These are phyloP conservation scores for Xylaria sp. DNA, from an alignment of 2,329 filamentous ascomycete genomes.

Conservation along the genomic window DNA sequence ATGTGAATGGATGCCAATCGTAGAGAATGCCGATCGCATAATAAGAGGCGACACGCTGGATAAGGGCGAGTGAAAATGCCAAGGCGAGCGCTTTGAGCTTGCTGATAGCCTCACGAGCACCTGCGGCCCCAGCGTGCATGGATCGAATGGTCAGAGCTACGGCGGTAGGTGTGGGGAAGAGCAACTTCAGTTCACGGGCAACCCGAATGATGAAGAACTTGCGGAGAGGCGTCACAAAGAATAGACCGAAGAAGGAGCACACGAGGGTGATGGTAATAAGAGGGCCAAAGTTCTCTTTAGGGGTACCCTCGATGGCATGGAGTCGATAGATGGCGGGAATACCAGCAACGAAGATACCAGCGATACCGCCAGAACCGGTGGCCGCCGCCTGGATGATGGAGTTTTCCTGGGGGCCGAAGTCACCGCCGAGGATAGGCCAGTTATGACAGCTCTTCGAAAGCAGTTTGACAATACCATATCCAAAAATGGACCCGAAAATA, in stretches of 20 bases:
- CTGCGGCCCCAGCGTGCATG: conserved; percentile 66
- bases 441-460: conserved; percentile 55
- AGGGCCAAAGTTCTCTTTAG: conserved; percentile 64
- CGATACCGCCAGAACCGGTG: conserved; percentile 64
- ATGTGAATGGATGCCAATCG: conserved; percentile 65
- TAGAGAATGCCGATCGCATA: conserved; percentile 68
- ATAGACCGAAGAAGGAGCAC: conserved; percentile 71
- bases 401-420: conserved; percentile 68
- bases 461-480: conserved; percentile 65
- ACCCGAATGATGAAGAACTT: conserved; percentile 77
- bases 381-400: conserved; percentile 65
- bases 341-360: conserved; percentile 64
- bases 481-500: conserved; percentile 63
- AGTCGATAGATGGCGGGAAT: conserved; percentile 67
- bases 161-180: conserved; percentile 68
- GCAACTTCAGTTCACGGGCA: conserved; percentile 65
- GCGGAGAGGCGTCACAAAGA: conserved; percentile 70
- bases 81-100: conserved; percentile 64
- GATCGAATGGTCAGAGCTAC: conserved; percentile 68
- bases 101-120: conserved; percentile 61
- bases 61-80: conserved; percentile 60
- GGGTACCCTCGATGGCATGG: conserved; percentile 56
- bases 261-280: conserved; percentile 70
- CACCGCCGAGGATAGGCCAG: conserved; percentile 63
- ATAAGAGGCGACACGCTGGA: conserved; percentile 64